Conservation (phyloP, 495 filamentous ascomycete species). For the Bombardia bombarda region DNA sequence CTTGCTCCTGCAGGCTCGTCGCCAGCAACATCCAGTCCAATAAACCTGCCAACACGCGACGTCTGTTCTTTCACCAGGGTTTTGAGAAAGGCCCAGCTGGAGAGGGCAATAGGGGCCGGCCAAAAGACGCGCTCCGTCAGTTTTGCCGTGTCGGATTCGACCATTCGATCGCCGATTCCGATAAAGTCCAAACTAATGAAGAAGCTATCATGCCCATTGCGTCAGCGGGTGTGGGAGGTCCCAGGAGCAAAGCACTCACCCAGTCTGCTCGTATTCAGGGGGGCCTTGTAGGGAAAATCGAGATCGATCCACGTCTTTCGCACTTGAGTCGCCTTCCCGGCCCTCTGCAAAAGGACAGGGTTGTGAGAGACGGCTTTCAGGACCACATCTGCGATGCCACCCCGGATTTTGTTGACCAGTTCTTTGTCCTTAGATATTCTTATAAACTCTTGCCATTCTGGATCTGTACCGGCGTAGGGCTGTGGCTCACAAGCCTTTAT, state of each 20-base stretch:
- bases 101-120: conserved; percentile 24
- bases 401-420: conserved; percentile 37
- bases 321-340: conserved; percentile 18
- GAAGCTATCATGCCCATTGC: too few relatives aligned
- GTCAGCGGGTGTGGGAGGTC: too few relatives aligned
- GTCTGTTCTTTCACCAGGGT: conserved; percentile 22
- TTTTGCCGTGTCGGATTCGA: conserved; percentile 24
- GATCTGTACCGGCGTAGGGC: conserved; percentile 53
- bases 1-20: not conserved
- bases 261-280: conserved; percentile 29
- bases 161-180: too few relatives aligned
- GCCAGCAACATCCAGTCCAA: conserved; percentile 20
- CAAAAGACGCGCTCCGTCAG: conserved; percentile 23
- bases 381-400: conserved; percentile 33
- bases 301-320: conserved; percentile 30
- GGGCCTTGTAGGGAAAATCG: conserved; percentile 32
- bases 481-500: conserved; percentile 30
- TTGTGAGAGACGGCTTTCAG: conserved; percentile 6
- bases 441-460: conserved; percentile 64
- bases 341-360: conserved; percentile 5
- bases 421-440: conserved; percentile 46
- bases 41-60: conserved; percentile 15
- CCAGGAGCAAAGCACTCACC: too few relatives aligned
- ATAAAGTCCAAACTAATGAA: too few relatives aligned
- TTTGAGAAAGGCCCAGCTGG: conserved; percentile 26